Evolutionary conservation across 2,329 filamentous ascomycete species (phyloP).

Genomic region (Fusarium poae): DNA sequence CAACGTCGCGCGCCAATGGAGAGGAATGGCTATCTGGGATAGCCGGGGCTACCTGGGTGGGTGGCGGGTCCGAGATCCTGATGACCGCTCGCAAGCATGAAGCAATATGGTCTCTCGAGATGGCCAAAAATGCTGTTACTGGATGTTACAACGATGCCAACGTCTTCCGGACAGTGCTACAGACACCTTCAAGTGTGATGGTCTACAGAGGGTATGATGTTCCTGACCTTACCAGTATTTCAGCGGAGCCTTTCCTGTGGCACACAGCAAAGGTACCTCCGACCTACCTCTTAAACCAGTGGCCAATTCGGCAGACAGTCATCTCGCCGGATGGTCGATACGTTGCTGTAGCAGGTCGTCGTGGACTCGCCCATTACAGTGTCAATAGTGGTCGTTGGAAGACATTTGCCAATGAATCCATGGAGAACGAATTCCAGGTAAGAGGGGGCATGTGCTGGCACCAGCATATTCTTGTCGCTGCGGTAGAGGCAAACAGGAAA

Average conservation of each 20-base stretch:
- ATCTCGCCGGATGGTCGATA: constrained; percentile 94
- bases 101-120: constrained; percentile 87
- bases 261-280: constrained; percentile 89
- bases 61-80: constrained; percentile 87
- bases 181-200: constrained; percentile 89
- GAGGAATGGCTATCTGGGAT: constrained; percentile 90
- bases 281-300: constrained; percentile 88
- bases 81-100: constrained; percentile 79
- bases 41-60: constrained; percentile 84
- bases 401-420: constrained; percentile 83
- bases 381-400: constrained; percentile 96
- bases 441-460: constrained; percentile 99
- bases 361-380: constrained; percentile 95
- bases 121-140: constrained; percentile 92
- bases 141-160: constrained; percentile 94
- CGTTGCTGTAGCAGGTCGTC: constrained; percentile 92
- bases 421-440: constrained; percentile 92
- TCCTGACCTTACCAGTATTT: constrained; percentile 89
- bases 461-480: constrained; percentile 92
- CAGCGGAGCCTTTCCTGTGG: constrained; percentile 94
- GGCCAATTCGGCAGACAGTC: constrained; percentile 89
- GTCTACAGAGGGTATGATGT: constrained; percentile 94
- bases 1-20: constrained; percentile 73
- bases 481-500: constrained; percentile 85
- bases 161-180: constrained; percentile 87